Percentiles rank a stretch among this genome's conserved stretches.
Evolutionary conservation across 2,329 filamentous ascomycete species (phyloP).

Genomic region (Aureobasidium sp.): DNA sequence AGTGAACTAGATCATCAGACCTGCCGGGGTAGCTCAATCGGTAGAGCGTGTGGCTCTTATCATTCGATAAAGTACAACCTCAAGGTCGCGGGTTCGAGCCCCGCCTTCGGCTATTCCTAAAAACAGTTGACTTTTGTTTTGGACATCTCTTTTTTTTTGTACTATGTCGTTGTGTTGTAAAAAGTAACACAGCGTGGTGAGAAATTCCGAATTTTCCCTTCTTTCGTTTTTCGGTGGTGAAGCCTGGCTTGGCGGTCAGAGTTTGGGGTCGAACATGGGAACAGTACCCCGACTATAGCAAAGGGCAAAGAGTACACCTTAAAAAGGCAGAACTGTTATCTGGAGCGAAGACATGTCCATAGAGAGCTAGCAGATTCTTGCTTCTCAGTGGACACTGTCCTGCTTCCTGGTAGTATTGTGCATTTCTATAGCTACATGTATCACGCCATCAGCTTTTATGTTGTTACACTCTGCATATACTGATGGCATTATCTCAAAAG

Average conservation of each 20-base stretch:
- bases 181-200: neutral
- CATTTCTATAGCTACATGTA: no score
- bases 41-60: slow-evolving; percentile 40
- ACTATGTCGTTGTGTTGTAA: neutral
- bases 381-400: no score
- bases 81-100: neutral
- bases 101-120: slow-evolving; percentile 8
- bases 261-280: no score
- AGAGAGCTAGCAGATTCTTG: no score
- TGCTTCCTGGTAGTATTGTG: no score
- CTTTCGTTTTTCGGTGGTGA: neutral
- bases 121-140: neutral
- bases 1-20: neutral
- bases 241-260: neutral
- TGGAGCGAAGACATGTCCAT: no score
- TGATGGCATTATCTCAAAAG: no score
- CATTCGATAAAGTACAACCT: neutral
- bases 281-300: no score
- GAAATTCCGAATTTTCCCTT: neutral
- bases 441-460: no score
- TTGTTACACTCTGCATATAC: no score
- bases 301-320: no score
- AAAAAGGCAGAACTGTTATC: no score
- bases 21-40: slow-evolving; percentile 40
- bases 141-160: neutral